phyloP scores from a whole-genome alignment of 768 basidiomycete genomes.

The Phylloporus sp. region DNA sequence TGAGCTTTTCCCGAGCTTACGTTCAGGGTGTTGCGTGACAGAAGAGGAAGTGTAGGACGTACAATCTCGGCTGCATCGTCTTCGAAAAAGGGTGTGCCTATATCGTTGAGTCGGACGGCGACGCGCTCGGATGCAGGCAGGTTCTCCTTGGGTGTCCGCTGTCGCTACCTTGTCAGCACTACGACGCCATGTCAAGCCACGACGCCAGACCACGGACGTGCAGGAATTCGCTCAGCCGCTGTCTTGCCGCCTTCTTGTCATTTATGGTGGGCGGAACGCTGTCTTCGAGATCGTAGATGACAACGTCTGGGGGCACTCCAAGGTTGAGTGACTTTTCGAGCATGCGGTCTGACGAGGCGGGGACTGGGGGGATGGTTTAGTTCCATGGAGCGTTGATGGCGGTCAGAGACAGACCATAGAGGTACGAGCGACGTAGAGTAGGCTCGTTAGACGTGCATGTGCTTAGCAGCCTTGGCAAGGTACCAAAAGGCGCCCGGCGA shows the following conservation, averaged over 20 bases:
- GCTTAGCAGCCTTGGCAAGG: constrained; percentile 15
- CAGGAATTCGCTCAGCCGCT: constrained; percentile 51
- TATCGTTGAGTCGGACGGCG: constrained; percentile 67
- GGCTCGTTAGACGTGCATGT: constrained; percentile 16
- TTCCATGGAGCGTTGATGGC: not conserved
- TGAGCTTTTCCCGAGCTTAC: constrained; percentile 34
- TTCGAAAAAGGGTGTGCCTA: constrained; percentile 59
- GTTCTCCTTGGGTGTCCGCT: constrained; percentile 26
- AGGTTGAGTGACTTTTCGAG: constrained; percentile 64
- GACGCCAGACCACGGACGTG: constrained; percentile 39
- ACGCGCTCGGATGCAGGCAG: constrained; percentile 47
- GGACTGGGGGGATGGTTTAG: constrained; percentile 43
- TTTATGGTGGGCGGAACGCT: constrained; percentile 59
- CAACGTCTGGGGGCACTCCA: constrained; percentile 54
- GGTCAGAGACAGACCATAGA: constrained; percentile 41
- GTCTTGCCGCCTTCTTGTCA: constrained; percentile 58
- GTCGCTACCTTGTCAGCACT: constrained; percentile 17
- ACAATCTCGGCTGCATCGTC: constrained; percentile 62
- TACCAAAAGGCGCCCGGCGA: no score
- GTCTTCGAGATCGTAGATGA: constrained; percentile 90
- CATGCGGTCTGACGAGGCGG: constrained; percentile 75
- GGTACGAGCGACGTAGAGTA: constrained; percentile 50
- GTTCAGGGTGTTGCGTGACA: constrained; percentile 2
- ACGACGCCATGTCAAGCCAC: not conserved
- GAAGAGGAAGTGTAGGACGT: constrained; percentile 14